Percentiles rank a stretch among this genome's conserved stretches.
Conservation (phyloP, 495 filamentous ascomycete species). For the Echria macrotheca region DNA sequence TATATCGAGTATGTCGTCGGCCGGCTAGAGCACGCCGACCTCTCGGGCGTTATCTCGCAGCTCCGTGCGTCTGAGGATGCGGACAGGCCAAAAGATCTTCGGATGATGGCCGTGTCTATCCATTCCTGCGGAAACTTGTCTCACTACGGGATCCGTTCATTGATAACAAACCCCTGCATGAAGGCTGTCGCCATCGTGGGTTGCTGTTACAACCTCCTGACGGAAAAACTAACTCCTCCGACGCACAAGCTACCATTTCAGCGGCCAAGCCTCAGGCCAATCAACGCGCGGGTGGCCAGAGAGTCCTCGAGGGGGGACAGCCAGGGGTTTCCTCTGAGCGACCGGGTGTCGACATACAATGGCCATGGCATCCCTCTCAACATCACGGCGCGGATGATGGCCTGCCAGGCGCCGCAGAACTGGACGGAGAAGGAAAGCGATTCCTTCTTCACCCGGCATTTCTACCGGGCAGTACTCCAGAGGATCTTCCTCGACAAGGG, state of each 20-base stretch:
- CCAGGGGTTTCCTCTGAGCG: slow-evolving; percentile 89
- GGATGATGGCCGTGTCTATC: slow-evolving; percentile 83
- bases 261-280: slow-evolving; percentile 56
- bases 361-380: slow-evolving; percentile 72
- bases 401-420: slow-evolving; percentile 87
- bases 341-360: slow-evolving; percentile 57
- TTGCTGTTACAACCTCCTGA: slow-evolving; percentile 96
- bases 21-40: slow-evolving; percentile 53
- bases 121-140: slow-evolving; percentile 96
- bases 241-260: slow-evolving; percentile 70
- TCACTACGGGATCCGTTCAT: slow-evolving; percentile 86
- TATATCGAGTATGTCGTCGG: slow-evolving; percentile 64
- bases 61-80: slow-evolving; percentile 27
- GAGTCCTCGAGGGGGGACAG: slow-evolving; percentile 65
- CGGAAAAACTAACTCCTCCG: slow-evolving; percentile 79
- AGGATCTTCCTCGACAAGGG: slow-evolving; percentile 79
- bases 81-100: slow-evolving; percentile 33
- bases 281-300: slow-evolving; percentile 42
- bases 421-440: slow-evolving; percentile 80
- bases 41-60: slow-evolving; percentile 50
- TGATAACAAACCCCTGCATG: slow-evolving; percentile 75
- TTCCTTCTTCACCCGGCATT: slow-evolving; percentile 86
- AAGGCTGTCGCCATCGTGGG: slow-evolving; percentile 89
- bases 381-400: slow-evolving; percentile 96
- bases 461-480: slow-evolving; percentile 87